These are phyloP conservation scores for Kodamaea kakaduensis DNA, from an alignment of 805 yeast genomes.

Conservation along the genomic window DNA sequence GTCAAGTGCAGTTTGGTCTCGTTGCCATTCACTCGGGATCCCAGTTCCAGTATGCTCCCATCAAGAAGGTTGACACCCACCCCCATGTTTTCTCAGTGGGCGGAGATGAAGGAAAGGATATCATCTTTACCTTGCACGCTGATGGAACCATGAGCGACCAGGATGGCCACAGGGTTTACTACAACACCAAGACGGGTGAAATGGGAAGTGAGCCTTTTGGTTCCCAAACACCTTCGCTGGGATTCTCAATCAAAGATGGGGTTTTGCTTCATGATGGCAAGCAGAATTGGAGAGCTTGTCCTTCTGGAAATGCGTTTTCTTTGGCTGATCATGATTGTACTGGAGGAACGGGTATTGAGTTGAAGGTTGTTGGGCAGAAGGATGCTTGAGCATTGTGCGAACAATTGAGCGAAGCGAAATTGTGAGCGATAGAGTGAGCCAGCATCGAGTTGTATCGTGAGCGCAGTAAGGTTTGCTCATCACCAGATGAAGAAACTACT, in stretches of 20 bases:
- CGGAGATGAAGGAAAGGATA: conserved; percentile 25
- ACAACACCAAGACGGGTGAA: conserved; percentile 25
- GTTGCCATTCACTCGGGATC: conserved; percentile 24
- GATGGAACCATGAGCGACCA: conserved; percentile 28
- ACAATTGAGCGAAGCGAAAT: no score
- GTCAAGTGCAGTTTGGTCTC: conserved; percentile 16
- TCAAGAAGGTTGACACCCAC: conserved; percentile 27
- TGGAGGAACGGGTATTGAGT: conserved; percentile 23
- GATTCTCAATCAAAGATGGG: conserved; percentile 36
- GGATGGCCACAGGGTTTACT: conserved; percentile 22
- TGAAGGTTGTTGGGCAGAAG: conserved; percentile 14
- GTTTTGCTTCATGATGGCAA: conserved; percentile 30
- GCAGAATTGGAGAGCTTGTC: conserved; percentile 34
- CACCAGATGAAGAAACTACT: no score
- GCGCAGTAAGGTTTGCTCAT: no score
- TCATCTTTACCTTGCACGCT: conserved; percentile 20
- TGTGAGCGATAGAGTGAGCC: no score
- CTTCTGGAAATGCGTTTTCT: conserved; percentile 20
- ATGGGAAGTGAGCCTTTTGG: conserved; percentile 30
- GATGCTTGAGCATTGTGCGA: no score
- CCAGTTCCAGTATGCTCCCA: conserved; percentile 21
- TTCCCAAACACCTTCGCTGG: conserved; percentile 28
- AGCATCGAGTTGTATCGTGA: no score
- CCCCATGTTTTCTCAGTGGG: conserved; percentile 34
- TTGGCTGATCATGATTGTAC: conserved; percentile 21